Percentiles rank a stretch among this genome's conserved stretches.
phyloP scores from a whole-genome alignment of 2,329 filamentous ascomycete species.

The Fusarium nygamai region DNA sequence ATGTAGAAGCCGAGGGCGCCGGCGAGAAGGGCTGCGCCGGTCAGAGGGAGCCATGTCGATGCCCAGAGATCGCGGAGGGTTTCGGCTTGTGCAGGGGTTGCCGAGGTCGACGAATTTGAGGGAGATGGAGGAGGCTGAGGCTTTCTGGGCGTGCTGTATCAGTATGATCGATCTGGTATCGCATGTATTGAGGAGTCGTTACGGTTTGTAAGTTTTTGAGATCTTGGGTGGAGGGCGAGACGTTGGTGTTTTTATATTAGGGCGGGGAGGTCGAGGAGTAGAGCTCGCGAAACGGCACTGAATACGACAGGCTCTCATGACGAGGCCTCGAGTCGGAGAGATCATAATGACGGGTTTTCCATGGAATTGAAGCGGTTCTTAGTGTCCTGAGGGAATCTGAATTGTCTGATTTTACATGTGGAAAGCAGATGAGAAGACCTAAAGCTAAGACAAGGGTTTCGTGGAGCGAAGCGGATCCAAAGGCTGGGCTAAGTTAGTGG shows the following conservation, averaged over 20 bases:
- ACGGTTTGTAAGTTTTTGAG: slow-evolving; percentile 47
- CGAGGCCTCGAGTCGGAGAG: slow-evolving; percentile 41
- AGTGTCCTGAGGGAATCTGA: neutral
- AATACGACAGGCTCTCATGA: slow-evolving; percentile 14
- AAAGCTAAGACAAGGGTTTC: slow-evolving; percentile 18
- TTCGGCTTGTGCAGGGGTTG: slow-evolving; percentile 41
- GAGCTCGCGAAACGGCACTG: slow-evolving; percentile 47
- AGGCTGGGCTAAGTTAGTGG: slow-evolving; percentile 19
- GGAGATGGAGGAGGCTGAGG: neutral
- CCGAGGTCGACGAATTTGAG: slow-evolving; percentile 8
- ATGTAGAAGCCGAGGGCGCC: slow-evolving; percentile 60
- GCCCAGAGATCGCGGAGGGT: slow-evolving; percentile 51
- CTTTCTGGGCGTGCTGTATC: slow-evolving; percentile 27
- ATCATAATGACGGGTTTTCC: slow-evolving; percentile 45
- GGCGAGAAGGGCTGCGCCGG: slow-evolving; percentile 58
- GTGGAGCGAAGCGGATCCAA: slow-evolving; percentile 36
- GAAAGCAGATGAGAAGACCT: slow-evolving; percentile 13
- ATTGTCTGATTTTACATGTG: slow-evolving; percentile 18
- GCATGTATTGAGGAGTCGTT: slow-evolving; percentile 10
- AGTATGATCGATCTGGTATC: neutral
- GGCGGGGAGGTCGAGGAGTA: slow-evolving; percentile 37
- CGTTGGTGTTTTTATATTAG: slow-evolving; percentile 28
- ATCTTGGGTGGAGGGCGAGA: slow-evolving; percentile 39
- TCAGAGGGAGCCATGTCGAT: slow-evolving; percentile 56
- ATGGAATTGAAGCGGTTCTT: neutral